Percentiles rank a stretch among this genome's conserved stretches.
Conservation (phyloP, 306 rosid species). For the Prunus padus region DNA sequence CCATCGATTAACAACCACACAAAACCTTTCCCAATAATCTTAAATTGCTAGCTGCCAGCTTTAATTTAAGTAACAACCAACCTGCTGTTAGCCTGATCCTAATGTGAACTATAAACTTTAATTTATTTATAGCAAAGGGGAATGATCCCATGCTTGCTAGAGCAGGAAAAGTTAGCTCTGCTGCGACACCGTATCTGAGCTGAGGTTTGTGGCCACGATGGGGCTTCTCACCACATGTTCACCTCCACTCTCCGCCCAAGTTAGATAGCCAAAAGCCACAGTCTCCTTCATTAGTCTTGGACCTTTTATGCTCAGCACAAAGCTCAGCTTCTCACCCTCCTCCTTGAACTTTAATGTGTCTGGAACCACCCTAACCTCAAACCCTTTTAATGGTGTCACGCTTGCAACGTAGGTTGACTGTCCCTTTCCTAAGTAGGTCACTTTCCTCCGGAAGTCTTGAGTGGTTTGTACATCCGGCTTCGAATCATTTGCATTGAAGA, state of each 20-base stretch:
- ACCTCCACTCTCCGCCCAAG: slow-evolving; percentile 42
- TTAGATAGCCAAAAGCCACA: slow-evolving; percentile 46
- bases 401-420: slow-evolving; percentile 40
- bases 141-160: not conserved
- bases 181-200: not conserved
- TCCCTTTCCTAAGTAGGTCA: slow-evolving; percentile 55
- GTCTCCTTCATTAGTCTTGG: slow-evolving; percentile 3
- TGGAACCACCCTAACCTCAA: slow-evolving; percentile 41
- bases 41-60: not conserved
- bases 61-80: not conserved
- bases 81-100: not conserved
- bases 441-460: slow-evolving; percentile 46
- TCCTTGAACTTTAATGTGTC: slow-evolving; percentile 39
- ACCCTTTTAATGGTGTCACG: slow-evolving; percentile 35
- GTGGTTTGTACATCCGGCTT: not conserved
- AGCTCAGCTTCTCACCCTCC: slow-evolving; percentile 42
- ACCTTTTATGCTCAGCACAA: slow-evolving; percentile 44
- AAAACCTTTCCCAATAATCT: not conserved
- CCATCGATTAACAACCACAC: not conserved
- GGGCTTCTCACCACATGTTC: slow-evolving; percentile 57
- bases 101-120: not conserved
- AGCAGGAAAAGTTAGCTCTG: slow-evolving; percentile 2
- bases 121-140: not conserved
- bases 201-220: slow-evolving; percentile 44
- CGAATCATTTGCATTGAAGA: slow-evolving; percentile 21